These are phyloP conservation scores for Pythium dissotocum DNA, from an alignment of 352 stramenopile genomes.

Conservation along the genomic window DNA sequence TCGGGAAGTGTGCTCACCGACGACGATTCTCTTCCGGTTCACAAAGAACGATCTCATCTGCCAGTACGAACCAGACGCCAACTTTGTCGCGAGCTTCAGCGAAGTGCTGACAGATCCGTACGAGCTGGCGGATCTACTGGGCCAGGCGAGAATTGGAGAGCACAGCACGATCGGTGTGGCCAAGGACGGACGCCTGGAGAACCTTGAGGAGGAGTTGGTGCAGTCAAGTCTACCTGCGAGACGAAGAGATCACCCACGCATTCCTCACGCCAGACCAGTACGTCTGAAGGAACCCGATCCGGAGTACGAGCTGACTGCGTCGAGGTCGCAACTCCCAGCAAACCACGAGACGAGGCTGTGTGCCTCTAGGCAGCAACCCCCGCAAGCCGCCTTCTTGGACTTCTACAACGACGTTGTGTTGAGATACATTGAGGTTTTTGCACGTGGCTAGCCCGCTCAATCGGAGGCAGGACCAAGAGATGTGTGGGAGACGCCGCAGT, in stretches of 20 bases:
- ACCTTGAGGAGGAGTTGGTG: not conserved
- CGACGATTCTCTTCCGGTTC: conserved; percentile 41
- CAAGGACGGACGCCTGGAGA: conserved; percentile 15
- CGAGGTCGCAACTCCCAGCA: too few relatives aligned
- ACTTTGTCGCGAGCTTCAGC: conserved; percentile 43
- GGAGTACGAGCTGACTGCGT: too few relatives aligned
- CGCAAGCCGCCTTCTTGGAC: not conserved
- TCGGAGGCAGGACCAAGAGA: not conserved
- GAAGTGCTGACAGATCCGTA: conserved; percentile 33
- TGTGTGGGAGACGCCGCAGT: not conserved
- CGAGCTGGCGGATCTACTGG: conserved; percentile 37
- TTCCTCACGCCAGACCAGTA: too few relatives aligned
- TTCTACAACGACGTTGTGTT: conserved; percentile 1
- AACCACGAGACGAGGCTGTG: too few relatives aligned
- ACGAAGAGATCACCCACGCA: too few relatives aligned
- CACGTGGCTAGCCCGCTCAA: not conserved
- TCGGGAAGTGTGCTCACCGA: conserved; percentile 31
- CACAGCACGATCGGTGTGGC: conserved; percentile 36
- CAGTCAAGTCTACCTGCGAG: too few relatives aligned
- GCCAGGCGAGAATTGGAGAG: conserved; percentile 35
- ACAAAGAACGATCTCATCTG: conserved; percentile 30
- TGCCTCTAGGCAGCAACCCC: too few relatives aligned
- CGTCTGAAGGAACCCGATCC: too few relatives aligned
- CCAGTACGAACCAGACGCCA: conserved; percentile 36
- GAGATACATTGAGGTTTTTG: conserved; percentile 15